phyloP scores from a whole-genome alignment of 345 rosid genomes.

The Aquilaria sinensis region DNA sequence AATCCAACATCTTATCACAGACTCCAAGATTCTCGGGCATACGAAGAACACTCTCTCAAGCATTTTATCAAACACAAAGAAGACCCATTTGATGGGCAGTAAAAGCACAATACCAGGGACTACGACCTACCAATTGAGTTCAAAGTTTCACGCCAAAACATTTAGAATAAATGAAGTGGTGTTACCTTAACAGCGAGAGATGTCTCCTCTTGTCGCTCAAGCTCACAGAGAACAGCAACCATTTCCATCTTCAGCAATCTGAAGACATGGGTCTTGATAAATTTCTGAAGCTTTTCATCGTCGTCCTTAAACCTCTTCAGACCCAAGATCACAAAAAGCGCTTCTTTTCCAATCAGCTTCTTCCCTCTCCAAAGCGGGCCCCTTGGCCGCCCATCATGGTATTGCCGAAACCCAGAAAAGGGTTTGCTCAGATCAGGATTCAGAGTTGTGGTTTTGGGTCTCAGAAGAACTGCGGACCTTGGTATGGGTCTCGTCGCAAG shows the following conservation, averaged over 20 bases:
- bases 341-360: constrained; percentile 85
- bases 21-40: not conserved
- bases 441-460: constrained; percentile 13
- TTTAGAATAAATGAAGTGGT: not conserved
- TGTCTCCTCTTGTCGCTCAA: constrained; percentile 86
- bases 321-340: constrained; percentile 65
- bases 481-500: constrained; percentile 10
- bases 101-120: not conserved
- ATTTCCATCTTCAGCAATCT: constrained; percentile 79
- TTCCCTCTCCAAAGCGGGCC: constrained; percentile 96
- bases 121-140: constrained; percentile 1
- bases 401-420: constrained; percentile 33
- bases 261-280: constrained; percentile 59
- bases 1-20: not conserved
- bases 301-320: constrained; percentile 77
- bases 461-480: constrained; percentile 15
- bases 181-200: constrained; percentile 58
- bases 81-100: not conserved
- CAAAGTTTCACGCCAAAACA: not conserved
- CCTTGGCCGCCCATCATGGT: constrained; percentile 92
- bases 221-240: constrained; percentile 75
- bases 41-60: constrained; percentile 9
- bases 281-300: constrained; percentile 60
- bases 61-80: constrained; percentile 35
- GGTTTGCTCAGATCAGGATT: constrained; percentile 10